Evolutionary conservation across 2,329 filamentous ascomycete species (phyloP), one percentile per base, ranked within the genome.

Genomic region (Penicillium palitans): DNA sequence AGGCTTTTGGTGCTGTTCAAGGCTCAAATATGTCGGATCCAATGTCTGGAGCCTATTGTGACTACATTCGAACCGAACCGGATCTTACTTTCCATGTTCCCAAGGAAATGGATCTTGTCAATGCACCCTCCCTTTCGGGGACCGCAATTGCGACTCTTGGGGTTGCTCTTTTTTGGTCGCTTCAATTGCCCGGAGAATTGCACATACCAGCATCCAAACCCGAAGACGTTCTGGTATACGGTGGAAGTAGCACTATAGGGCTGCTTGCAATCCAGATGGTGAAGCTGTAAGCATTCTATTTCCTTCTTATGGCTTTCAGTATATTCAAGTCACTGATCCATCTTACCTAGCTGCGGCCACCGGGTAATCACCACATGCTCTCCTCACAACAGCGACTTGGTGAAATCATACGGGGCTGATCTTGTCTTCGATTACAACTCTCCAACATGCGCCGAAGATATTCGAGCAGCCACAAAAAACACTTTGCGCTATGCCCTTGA

Each of bases 341-440:
- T 21, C 5, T 4, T 24, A 0, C 17, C 10, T 52, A 67, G 64
- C 0, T 68, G 59, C 41, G 73, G 71, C 3, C 73, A 72, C 40
- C 67, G 61, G 9, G 66, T 71, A 2, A 70, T 76, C 39, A 72
- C 74, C 10, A 74, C 73, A 6, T 74, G 72, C 47, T 75, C 73
- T 0, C 68, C 70, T 4, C 63, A 58, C 9, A 74, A 74, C 54
- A 71, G 71, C 45, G 69, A 72, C 4, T 58, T 75, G 1, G 73
- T 75, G 41, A 65, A 65, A 39, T 66, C 66, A 2, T 69, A 75
- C 29, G 75, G 74, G 4, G 75, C 75, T 1, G 70, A 70, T 25
- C 65, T 67, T 5, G 68, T 68, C 0, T 77, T 76, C 37, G 74
- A 77, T 53, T 77, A 77, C 48, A 68, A 68, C 21, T 72, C 72